Base-by-base conservation (phyloP, 2,329 filamentous ascomycete species). In the Lecanicillium sp. region DNA sequence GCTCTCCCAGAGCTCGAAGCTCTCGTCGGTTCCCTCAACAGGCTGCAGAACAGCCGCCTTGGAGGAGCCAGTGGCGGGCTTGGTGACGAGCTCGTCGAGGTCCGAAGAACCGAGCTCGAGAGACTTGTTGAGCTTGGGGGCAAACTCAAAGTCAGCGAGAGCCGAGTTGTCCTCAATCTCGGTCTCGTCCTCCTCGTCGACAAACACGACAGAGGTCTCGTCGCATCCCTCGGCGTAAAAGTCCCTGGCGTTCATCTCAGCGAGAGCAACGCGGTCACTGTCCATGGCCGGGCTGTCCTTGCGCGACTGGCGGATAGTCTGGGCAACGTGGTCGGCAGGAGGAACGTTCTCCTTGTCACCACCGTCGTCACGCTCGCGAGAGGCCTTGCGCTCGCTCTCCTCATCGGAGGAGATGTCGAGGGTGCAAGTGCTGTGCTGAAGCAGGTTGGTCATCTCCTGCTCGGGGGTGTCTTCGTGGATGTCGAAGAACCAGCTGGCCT, bases 291-390 rank as follows among this genome's bases (percentile, higher is more conserved):
- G 83, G 50, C 74, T 71, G 42, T 81, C 77, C 19, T 50, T 50
- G 10, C 57, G 59, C 11, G 60, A 54, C 19, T 56, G 54, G 8
- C 62, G 55, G n/a, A 69, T 69, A 0, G 78, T 81, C 59, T 85
- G 77, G 23, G 78, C 80, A 32, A 85, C 65, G 38, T 86, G 82
- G 48, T 79, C 78, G 3, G 69, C 63, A 2, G 91, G 91, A 4
- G 91, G 87, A 15, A 95, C 81, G 61, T 98, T 98, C 71, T 98
- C 91, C 73, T 98, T 98, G 60, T 89, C 87, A 26, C 81, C 75
- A 38, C 79, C 77, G 55, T 87, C 78, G 26, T 73, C 73, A 56
- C 72, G 63, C 61, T 74, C 76, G 55, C 67, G 67, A 43, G 59
- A 69, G 36, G 75, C 67, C 60, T 78, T 78, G 42, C 70, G 74